A percentile compares a stretch with the other conserved stretches of the same genome.
Evolutionary conservation across 1,139 yeast species (phyloP).

Genomic region (Eremothecium cymbalariae): DNA sequence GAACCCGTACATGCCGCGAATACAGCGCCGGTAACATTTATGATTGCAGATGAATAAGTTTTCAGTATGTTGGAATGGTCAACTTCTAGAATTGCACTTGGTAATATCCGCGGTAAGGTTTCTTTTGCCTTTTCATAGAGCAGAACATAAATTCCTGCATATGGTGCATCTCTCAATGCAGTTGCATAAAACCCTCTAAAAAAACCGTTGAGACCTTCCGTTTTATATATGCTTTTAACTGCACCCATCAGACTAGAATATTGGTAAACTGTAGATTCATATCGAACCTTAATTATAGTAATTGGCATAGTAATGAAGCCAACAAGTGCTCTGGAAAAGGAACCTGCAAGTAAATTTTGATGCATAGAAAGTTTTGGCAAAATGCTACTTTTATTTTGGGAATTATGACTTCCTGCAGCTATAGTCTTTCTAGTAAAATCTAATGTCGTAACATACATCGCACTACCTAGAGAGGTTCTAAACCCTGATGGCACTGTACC

Average conservation of each 20-base stretch:
- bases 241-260: constrained; percentile 65
- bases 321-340: constrained; percentile 67
- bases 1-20: constrained; percentile 75
- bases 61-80: constrained; percentile 20
- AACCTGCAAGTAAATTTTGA: constrained; percentile 72
- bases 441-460: constrained; percentile 67
- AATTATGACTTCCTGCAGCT: constrained; percentile 32
- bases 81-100: constrained; percentile 18
- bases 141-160: constrained; percentile 86
- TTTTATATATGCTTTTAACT: constrained; percentile 44
- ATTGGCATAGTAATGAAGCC: constrained; percentile 95
- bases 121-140: constrained; percentile 71
- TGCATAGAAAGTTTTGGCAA: constrained; percentile 65
- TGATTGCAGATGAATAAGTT: constrained; percentile 42
- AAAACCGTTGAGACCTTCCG: constrained; percentile 56
- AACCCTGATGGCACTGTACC: constrained; percentile 89
- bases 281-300: constrained; percentile 87
- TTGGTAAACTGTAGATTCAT: constrained; percentile 67
- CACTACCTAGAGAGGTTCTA: constrained; percentile 87
- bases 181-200: constrained; percentile 87
- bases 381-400: constrained; percentile 25
- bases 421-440: constrained; percentile 52
- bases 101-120: constrained; percentile 33
- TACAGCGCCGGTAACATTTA: constrained; percentile 66
- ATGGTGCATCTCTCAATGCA: constrained; percentile 85